A percentile compares a stretch with the other conserved stretches of the same genome.
Conservation (phyloP, 768 basidiomycete genomes). For the Suillus subalutaceus region DNA sequence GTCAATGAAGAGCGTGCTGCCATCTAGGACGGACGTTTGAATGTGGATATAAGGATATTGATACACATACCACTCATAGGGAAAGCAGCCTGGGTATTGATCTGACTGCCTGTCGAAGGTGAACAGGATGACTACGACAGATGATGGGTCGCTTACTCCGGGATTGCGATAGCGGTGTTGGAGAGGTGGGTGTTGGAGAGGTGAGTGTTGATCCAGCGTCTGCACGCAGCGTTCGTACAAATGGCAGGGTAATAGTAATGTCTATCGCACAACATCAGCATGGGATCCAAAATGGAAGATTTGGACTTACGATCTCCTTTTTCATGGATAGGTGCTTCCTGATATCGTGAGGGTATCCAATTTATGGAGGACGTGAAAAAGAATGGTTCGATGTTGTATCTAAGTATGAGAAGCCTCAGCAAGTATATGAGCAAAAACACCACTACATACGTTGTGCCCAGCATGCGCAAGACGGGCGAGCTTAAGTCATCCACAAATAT, state of each 20-base stretch:
- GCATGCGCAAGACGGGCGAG: conserved; percentile 54
- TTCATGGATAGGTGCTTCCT: conserved; percentile 45
- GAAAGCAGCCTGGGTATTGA: conserved; percentile 57
- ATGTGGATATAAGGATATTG: background rate
- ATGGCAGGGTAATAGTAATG: conserved; percentile 58
- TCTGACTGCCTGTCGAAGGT: conserved; percentile 22
- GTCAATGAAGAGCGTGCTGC: conserved; percentile 39
- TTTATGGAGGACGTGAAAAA: conserved; percentile 65
- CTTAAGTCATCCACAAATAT: conserved; percentile 55
- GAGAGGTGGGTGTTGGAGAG: background rate
- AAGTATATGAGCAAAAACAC: background rate
- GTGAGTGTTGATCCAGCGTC: background rate
- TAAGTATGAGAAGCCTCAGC: conserved; percentile 10
- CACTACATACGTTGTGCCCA: conserved; percentile 51
- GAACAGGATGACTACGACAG: conserved; percentile 8
- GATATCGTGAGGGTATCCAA: conserved; percentile 70
- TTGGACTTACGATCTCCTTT: conserved; percentile 54
- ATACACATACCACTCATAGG: conserved; percentile 35
- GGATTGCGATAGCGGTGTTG: background rate
- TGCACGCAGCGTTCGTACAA: conserved; percentile 45
- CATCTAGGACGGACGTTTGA: conserved; percentile 17
- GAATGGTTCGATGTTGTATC: conserved; percentile 63
- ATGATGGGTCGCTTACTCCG: background rate
- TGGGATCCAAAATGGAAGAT: background rate
- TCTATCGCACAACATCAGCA: conserved; percentile 37